A percentile compares a stretch with the other conserved stretches of the same genome.
Conservation (phyloP, 2,329 filamentous ascomycete species). For the Pseudocercospora macadamiae region DNA sequence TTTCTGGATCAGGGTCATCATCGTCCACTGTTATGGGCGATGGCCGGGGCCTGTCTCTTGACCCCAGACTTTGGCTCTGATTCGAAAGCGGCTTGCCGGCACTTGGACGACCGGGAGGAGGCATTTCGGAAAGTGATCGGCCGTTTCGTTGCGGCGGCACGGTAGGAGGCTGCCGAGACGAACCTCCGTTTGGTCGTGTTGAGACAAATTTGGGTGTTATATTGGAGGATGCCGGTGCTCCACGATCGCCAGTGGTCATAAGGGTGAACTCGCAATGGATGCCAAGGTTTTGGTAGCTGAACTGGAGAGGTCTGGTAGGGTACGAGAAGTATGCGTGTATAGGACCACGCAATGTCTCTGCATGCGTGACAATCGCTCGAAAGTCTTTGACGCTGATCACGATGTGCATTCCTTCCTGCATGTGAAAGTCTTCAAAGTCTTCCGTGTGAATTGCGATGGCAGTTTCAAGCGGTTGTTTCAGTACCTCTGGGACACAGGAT, state of each 20-base stretch:
- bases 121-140: conserved; percentile 42
- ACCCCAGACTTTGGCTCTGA: conserved; percentile 32
- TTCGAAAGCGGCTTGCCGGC: conserved; percentile 37
- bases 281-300: conserved; percentile 70
- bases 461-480: conserved; percentile 80
- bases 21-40: conserved; percentile 50
- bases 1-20: conserved; percentile 65
- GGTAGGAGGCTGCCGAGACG: conserved; percentile 32
- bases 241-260: conserved; percentile 74
- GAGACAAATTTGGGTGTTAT: conserved; percentile 42
- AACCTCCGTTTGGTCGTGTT: conserved; percentile 33
- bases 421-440: conserved; percentile 74
- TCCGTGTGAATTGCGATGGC: conserved; percentile 75
- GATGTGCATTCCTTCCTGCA: conserved; percentile 76
- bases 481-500: conserved; percentile 58
- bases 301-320: conserved; percentile 71
- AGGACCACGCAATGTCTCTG: conserved; percentile 67
- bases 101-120: conserved; percentile 43
- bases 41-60: conserved; percentile 29
- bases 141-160: conserved; percentile 21
- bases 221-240: conserved; percentile 38
- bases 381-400: conserved; percentile 84
- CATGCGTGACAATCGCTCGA: conserved; percentile 75
- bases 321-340: conserved; percentile 71
- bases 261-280: conserved; percentile 76